Conservation (phyloP, 2,329 filamentous ascomycete genomes). For the Fusarium pseudonygamai region DNA sequence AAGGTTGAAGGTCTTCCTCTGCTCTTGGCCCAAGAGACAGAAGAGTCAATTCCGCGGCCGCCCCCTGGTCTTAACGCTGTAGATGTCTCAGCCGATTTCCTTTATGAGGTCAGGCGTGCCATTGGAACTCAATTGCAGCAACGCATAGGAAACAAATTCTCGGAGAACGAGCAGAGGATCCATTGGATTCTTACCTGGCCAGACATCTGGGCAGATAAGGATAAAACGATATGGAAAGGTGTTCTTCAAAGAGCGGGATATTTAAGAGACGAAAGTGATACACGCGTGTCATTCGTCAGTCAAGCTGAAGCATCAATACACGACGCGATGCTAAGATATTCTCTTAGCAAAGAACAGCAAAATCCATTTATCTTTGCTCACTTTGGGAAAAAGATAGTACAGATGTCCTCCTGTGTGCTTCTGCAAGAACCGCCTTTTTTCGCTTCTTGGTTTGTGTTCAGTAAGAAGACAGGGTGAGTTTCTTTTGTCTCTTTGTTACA, state of each 20-base stretch:
- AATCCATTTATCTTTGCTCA: neutral
- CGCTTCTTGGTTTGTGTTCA: rapidly evolving
- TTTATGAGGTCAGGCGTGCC: neutral
- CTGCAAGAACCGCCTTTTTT: rapidly evolving
- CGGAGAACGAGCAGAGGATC: neutral
- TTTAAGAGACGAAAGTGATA: neutral
- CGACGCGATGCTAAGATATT: rapidly evolving
- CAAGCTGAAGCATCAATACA: neutral
- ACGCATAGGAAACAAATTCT: neutral
- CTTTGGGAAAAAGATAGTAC: neutral
- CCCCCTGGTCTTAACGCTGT: neutral
- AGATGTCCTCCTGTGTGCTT: neutral
- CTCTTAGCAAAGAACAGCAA: rapidly evolving
- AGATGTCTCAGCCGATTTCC: neutral
- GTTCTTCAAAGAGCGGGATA: neutral
- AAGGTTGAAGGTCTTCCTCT: neutral
- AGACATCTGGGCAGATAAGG: neutral
- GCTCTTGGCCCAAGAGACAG: neutral
- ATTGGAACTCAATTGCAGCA: neutral
- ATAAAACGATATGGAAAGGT: neutral
- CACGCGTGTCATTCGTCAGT: neutral
- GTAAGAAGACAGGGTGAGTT: neutral
- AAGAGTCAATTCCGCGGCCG: rapidly evolving
- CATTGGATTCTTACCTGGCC: neutral
- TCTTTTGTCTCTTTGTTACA: rapidly evolving